Evolutionary conservation across 2,329 filamentous ascomycete species (phyloP), one percentile per base, ranked within the genome.

Genomic region (Sporothrix schenckii): DNA sequence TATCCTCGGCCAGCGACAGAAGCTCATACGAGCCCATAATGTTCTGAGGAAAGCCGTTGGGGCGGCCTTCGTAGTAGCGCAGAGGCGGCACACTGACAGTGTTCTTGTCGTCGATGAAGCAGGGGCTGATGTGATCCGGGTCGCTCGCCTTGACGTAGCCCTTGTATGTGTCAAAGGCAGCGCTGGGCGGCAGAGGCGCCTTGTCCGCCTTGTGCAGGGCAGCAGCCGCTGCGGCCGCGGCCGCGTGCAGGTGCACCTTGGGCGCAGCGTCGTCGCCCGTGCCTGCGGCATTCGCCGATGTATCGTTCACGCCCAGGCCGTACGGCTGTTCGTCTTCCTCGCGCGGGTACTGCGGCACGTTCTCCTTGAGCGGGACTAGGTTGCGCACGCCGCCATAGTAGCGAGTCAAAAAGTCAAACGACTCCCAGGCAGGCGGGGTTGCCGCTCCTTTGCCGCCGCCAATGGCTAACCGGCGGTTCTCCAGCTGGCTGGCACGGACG

Each of bases 351-450:
- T 98, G 92, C 0, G 94, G 90, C 11, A 85, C 82, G 74, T 94
- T 94, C 63, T 92, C 83, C 16, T 84, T 79, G 34, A 88, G 81
- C 0, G 88, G 80, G 0, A 92, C 87, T 72, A 99, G 77, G 0
- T 87, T 91, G 73, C 90, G 86, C 71, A 99, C 85, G 0, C 95
- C 95, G 16, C 93, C 94, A 78, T 97, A 95, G 78, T 97, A 99
- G 73, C 94, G 87, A 72, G 90, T 90, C 72, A 99, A 80, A 76
- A 97, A 96, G 0, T 89, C 88, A 77, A 97, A 98, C 11, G 86
- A 87, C 78, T 97, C 92, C 93, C 94, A 98, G 5, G 87, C 80
- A 0, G 89, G 88, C 14, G 92, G 91, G 24, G 88, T 87, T 0
- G 87, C 80, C 0, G 88, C 84, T 14, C 85, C 85, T 73, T 88